A percentile compares a stretch with the other conserved stretches of the same genome.
Evolutionary conservation across 768 basidiomycete species (phyloP).

Genomic region (Amanita exitialis): DNA sequence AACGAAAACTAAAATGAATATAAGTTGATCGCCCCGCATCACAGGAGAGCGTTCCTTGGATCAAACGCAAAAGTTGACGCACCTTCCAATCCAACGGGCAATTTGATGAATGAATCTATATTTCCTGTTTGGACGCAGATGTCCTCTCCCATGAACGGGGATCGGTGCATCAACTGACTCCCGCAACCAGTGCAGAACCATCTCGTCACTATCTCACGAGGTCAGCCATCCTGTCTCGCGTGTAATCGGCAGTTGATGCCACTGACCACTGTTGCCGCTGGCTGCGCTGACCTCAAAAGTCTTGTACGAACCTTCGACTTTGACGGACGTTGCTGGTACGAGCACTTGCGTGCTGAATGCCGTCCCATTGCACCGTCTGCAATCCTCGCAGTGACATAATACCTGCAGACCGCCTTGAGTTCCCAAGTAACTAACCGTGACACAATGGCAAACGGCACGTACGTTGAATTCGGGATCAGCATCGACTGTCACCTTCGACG

Average conservation of each 20-base stretch:
- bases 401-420: not conserved
- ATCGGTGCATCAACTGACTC: conserved; percentile 5
- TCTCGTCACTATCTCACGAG: conserved; percentile 1
- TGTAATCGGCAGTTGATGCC: not conserved
- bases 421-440: not conserved
- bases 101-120: conserved; percentile 6
- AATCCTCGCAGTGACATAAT: conserved; percentile 10
- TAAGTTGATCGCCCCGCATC: not conserved
- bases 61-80: not conserved
- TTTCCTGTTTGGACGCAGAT: conserved; percentile 8
- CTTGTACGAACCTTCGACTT: conserved; percentile 7
- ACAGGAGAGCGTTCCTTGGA: not conserved
- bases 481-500: conserved; percentile 1
- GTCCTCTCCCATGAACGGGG: not conserved
- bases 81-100: conserved; percentile 8
- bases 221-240: not conserved
- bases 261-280: conserved; percentile 6
- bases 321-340: conserved; percentile 1
- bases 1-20: conserved; percentile 3
- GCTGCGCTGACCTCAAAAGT: conserved; percentile 1
- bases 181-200: conserved; percentile 10
- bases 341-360: conserved; percentile 9
- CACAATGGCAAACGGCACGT: not conserved
- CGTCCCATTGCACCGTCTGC: conserved; percentile 5
- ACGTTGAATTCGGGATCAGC: conserved; percentile 2